These are phyloP conservation scores for Allantophomopsis lycopodina DNA, from an alignment of 2,329 filamentous ascomycete species.

Conservation along the genomic window DNA sequence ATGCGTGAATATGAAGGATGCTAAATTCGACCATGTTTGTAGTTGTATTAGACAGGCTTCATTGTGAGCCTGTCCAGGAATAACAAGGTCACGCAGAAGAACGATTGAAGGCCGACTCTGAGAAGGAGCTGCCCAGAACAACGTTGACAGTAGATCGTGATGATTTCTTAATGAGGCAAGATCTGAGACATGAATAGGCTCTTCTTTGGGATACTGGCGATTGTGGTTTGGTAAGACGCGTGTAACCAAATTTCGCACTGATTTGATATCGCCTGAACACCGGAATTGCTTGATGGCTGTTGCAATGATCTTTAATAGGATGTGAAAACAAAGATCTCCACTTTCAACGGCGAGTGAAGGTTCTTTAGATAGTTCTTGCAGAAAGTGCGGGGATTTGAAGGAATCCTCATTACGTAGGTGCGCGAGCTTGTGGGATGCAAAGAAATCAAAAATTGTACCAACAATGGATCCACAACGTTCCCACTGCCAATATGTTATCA, in stretches of 20 bases:
- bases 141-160: slow-evolving; percentile 51
- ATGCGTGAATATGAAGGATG: slow-evolving; percentile 10
- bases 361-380: slow-evolving; percentile 34
- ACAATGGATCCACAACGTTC: slow-evolving; percentile 36
- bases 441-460: slow-evolving; percentile 53
- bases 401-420: slow-evolving; percentile 53
- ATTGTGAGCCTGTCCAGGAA: slow-evolving; percentile 46
- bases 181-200: slow-evolving; percentile 43
- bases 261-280: slow-evolving; percentile 33
- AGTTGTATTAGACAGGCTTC: slow-evolving; percentile 52
- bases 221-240: slow-evolving; percentile 53
- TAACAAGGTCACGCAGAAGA: slow-evolving; percentile 44
- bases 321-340: slow-evolving; percentile 50
- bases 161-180: slow-evolving; percentile 53
- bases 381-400: slow-evolving; percentile 43
- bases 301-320: slow-evolving; percentile 51
- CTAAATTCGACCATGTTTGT: slow-evolving; percentile 47
- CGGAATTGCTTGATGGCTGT: slow-evolving; percentile 38
- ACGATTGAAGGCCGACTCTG: slow-evolving; percentile 36
- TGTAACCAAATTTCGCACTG: slow-evolving; percentile 45
- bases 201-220: slow-evolving; percentile 49
- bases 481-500: slow-evolving; percentile 56
- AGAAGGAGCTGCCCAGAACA: slow-evolving; percentile 49
- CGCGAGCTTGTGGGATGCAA: slow-evolving; percentile 44
- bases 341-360: slow-evolving; percentile 33